Evolutionary conservation across 73 alveolate species (phyloP).

Genomic region (Paramecium octaurelia): DNA sequence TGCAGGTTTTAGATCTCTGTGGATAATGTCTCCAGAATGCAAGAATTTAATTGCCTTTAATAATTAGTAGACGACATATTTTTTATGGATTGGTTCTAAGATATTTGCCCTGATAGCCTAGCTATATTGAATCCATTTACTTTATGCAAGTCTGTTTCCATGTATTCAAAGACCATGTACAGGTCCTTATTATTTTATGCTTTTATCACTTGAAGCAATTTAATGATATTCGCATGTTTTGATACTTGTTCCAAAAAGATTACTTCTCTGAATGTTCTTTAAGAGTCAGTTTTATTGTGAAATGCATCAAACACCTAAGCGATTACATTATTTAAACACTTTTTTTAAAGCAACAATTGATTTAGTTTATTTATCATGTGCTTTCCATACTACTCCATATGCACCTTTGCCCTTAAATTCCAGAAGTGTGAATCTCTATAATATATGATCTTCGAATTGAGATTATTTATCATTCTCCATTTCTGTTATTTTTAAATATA

Average conservation of each 20-base stretch:
- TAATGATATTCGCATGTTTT: neutral
- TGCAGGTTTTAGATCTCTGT: slow-evolving; percentile 87
- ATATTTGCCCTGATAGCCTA: slow-evolving; percentile 79
- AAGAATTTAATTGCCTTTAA: slow-evolving; percentile 80
- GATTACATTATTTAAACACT: slow-evolving; percentile 15
- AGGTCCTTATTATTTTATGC: slow-evolving; percentile 70
- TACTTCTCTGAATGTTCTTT: slow-evolving; percentile 94
- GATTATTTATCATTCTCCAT: slow-evolving; percentile 40
- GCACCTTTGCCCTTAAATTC: slow-evolving; percentile 94
- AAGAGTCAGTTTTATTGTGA: slow-evolving; percentile 98
- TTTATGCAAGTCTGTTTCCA: slow-evolving; percentile 91
- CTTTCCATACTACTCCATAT: slow-evolving; percentile 95
- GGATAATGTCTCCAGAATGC: slow-evolving; percentile 73
- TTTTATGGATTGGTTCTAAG: slow-evolving; percentile 85
- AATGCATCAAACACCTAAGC: slow-evolving; percentile 92
- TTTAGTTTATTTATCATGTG: slow-evolving; percentile 78
- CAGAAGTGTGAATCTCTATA: slow-evolving; percentile 71
- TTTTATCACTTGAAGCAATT: neutral
- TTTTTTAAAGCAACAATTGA: slow-evolving; percentile 88
- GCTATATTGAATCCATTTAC: slow-evolving; percentile 14
- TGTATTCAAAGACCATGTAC: slow-evolving; percentile 80
- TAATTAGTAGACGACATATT: slow-evolving; percentile 80
- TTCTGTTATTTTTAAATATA: slow-evolving; percentile 16
- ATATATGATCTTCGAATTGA: slow-evolving; percentile 72
- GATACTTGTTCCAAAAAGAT: slow-evolving; percentile 46